These are phyloP conservation scores for Talaromyces stipitatus DNA, from an alignment of 495 filamentous ascomycete species.

Conservation along the genomic window DNA sequence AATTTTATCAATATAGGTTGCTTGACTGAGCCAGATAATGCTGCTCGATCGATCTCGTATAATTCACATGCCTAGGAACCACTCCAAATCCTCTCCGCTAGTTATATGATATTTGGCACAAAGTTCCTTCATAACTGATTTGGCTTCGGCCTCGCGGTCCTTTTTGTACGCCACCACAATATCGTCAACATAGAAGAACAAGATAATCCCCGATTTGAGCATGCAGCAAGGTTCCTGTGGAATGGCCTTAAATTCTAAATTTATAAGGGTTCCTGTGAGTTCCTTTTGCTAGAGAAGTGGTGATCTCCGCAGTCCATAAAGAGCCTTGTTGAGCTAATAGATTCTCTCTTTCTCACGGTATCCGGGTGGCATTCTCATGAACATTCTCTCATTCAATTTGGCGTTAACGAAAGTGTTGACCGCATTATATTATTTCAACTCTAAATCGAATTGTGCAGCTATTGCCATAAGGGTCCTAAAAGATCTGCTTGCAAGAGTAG, in stretches of 20 bases:
- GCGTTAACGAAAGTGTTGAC: constrained; percentile 23
- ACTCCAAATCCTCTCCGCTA: too few species aligned
- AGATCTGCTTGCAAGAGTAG: constrained; percentile 14
- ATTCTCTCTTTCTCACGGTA: constrained; percentile 1
- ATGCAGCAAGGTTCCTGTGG: constrained; percentile 15
- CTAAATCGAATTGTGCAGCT: constrained; percentile 15
- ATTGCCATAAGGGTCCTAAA: constrained; percentile 16
- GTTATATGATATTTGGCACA: constrained; percentile 6
- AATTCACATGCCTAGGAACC: too few species aligned
- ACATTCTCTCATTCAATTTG: constrained; percentile 11
- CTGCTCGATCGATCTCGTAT: too few species aligned
- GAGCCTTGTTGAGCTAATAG: constrained; percentile 8
- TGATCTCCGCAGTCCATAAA: constrained; percentile 19
- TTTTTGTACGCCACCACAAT: constrained; percentile 7
- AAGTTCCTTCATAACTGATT: constrained; percentile 8
- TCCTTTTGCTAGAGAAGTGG: constrained; percentile 17
- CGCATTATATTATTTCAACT: constrained; percentile 16
- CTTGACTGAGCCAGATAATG: too few species aligned
- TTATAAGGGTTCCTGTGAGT: constrained; percentile 7
- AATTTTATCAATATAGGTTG: too few species aligned
- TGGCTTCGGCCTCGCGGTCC: not conserved
- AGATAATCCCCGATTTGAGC: constrained; percentile 1
- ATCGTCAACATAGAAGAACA: too few species aligned
- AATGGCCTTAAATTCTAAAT: constrained; percentile 12
- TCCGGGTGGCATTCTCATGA: constrained; percentile 9